Evolutionary conservation across 129 eudicot genomes (phyloP).

Genomic region (Pulicaria dysenterica): DNA sequence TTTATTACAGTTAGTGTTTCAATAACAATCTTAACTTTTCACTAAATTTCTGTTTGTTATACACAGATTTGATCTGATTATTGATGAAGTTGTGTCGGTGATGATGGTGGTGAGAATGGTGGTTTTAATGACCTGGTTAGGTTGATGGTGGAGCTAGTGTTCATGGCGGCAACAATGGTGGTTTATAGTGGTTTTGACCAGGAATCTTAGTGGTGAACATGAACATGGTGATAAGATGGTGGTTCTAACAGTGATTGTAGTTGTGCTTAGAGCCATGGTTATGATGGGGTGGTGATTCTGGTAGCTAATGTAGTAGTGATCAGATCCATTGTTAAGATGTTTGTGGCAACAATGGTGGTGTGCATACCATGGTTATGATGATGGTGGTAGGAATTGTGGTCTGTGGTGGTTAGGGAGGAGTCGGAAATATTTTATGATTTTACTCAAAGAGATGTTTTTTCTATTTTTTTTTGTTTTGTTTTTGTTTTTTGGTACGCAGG

Average conservation of each 20-base stretch:
- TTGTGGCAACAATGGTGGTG: neutral
- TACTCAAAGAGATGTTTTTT: no score
- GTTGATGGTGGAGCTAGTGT: neutral
- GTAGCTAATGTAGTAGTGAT: neutral
- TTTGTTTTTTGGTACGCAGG: no score
- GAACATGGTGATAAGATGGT: neutral
- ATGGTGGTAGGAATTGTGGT: no score
- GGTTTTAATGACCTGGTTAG: neutral
- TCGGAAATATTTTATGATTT: no score
- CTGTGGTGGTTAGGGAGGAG: no score
- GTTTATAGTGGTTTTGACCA: neutral
- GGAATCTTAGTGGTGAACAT: no score
- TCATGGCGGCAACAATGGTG: slow-evolving; percentile 8
- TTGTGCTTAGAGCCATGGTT: no score
- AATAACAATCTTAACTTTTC: slow-evolving; percentile 63
- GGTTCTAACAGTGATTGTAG: neutral
- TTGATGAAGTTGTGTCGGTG: slow-evolving; percentile 8
- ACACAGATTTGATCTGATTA: no score
- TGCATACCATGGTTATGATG: neutral
- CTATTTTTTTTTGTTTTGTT: no score
- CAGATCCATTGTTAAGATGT: neutral
- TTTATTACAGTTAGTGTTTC: slow-evolving; percentile 63
- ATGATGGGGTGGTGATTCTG: neutral
- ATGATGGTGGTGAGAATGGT: neutral
- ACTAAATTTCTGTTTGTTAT: neutral